Base-by-base conservation (phyloP, 768 basidiomycete genomes). In the Crepidotus variabilis region DNA sequence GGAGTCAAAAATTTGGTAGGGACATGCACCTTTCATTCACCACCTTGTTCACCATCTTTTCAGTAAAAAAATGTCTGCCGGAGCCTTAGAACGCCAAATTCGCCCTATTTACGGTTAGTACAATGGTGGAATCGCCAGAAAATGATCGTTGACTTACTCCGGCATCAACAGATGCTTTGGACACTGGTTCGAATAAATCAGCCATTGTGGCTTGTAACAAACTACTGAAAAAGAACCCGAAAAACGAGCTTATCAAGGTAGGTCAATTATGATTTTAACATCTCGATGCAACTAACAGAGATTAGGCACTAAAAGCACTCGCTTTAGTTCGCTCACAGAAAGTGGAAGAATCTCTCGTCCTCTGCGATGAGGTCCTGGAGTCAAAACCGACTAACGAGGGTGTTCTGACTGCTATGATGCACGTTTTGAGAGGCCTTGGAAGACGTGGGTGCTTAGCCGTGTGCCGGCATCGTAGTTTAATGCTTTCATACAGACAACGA, bases 181-280 rank as follows among this genome's bases (percentile, higher is more conserved):
- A 94, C 74, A 89, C 84, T 47, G 87, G 88, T 48, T 90, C 90
- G 13, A 90, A 89, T 75, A 94, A 94, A 75, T 85, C 88, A 36
- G 92, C 92, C 18, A 80, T 94, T 54, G 84, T 91, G 39, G 78
- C 85, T 7, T 92, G 91, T 74, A 93, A 92, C 70, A 94, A 94
- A 71, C 69, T 94, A 24, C 80, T 94, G 61, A 94, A 92, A 72
- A 94, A 92, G 74, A 82, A 91, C 63, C 87, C 89, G 23, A 84
- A 80, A 67, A 88, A 83, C 69, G 75, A 81, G 45, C 75, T 92
- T 32, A 71, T 90, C 66, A 91, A 90, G 79, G 92, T 83, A 56
- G 36, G 66, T 55, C 35, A 32, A 34, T 21, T 36, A 5, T 21
- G n/a, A 33, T 51, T 36, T 47, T n/a, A n/a, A n/a, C n/a, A n/a